Base-by-base conservation (phyloP, 768 basidiomycete genomes). In the Calocera viscosa region DNA sequence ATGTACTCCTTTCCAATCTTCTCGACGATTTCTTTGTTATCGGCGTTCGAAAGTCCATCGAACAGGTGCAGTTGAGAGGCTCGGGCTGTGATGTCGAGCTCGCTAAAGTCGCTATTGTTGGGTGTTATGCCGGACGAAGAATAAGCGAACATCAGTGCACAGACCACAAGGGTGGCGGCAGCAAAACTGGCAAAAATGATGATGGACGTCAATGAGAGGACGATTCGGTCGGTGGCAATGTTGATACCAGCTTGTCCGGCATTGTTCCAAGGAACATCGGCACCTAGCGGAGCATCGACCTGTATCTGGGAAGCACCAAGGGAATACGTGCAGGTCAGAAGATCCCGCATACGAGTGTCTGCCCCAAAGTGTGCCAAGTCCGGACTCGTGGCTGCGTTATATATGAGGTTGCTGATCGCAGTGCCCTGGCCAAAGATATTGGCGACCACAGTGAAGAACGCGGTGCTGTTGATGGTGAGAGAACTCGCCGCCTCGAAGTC, bases 221-320 rank as follows among this genome's bases (percentile, higher is more conserved):
- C 19, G 26, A 60, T 30, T 19, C 53, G 24, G 19, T 60, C 53
- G 14, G 14, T 60, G 14, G 53, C 53, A 60, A 32, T 60, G 53
- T 60, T 60, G 53, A 60, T 60, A 2, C 53, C 53, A 7, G 53
- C 53, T 32, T 60, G 53, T 26, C 53, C 53, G 22, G 53, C 53
- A 22, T 60, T 60, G 30, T 60, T 60, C 53, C 53, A 60, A 16
- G 53, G 30, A 11, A 60, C 53, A 19, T 14, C 30, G 2, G 53
- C 24, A 60, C 53, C 53, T 26, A 60, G 30, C 2, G 53, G 53
- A 2, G 53, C 53, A 60, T 60, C 53, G 16, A 60, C 53, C 53
- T 60, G 53, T 28, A 60, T 60, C 19, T 60, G 53, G 8, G 53
- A 60, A 16, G 53, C 53, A 16, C 53, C 53, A 5, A 60, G 26